Conservation (phyloP, 805 yeast genomes). For the Zygotorulaspora danielsina region DNA sequence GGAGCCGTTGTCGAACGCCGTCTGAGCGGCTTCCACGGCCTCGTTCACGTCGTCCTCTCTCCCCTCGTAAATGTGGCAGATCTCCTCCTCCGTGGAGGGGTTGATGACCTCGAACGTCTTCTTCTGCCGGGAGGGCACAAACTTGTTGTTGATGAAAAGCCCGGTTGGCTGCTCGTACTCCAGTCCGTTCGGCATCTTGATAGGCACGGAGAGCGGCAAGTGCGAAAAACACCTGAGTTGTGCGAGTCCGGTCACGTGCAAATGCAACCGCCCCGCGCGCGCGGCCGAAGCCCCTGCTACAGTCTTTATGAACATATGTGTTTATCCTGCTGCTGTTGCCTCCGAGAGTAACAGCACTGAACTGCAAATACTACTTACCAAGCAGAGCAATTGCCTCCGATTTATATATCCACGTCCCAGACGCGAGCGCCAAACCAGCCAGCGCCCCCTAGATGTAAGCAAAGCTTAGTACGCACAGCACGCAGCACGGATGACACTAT, state of each 20-base stretch:
- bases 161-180: constrained; percentile 78
- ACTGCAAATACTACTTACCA: too few relatives aligned
- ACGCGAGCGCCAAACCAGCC: too few relatives aligned
- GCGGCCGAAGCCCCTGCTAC: constrained; percentile 6
- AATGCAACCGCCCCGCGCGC: constrained; percentile 9
- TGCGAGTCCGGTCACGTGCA: too few relatives aligned
- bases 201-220: constrained; percentile 43
- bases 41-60: constrained; percentile 70
- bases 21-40: constrained; percentile 83
- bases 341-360: too few relatives aligned
- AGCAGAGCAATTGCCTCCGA: neutral
- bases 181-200: constrained; percentile 70
- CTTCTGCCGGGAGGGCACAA: constrained; percentile 55
- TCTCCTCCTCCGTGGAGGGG: constrained; percentile 71
- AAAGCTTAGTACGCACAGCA: too few relatives aligned
- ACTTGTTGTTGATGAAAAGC: constrained; percentile 74
- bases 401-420: too few relatives aligned
- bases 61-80: constrained; percentile 70
- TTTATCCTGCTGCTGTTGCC: too few relatives aligned
- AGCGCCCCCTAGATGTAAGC: too few relatives aligned
- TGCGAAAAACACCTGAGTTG: constrained; percentile 33
- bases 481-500: too few relatives aligned
- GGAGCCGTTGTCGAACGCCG: constrained; percentile 70
- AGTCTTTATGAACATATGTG: neutral
- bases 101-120: constrained; percentile 58